A percentile compares a stretch with the other conserved stretches of the same genome.
phyloP scores from a whole-genome alignment of 1,284 basidiomycete species.

The Caloboletus firmus region DNA sequence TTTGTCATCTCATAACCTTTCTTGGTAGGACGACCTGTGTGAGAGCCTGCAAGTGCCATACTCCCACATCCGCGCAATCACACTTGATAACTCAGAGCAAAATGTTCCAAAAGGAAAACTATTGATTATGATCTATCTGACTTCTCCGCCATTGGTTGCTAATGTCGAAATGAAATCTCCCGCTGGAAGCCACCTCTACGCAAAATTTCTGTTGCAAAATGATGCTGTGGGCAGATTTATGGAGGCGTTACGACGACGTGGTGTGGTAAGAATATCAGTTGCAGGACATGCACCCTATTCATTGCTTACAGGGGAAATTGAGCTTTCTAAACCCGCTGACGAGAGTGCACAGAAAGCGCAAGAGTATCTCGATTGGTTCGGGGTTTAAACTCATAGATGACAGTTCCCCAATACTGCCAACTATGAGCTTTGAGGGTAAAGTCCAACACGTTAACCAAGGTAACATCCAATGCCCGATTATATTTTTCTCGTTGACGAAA shows the following conservation, averaged over 20 bases:
- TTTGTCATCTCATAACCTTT: constrained; percentile 19
- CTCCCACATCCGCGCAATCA: constrained; percentile 43
- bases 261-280: constrained; percentile 39
- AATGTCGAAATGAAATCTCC: constrained; percentile 29
- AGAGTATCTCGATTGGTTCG: constrained; percentile 32
- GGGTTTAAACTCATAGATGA: constrained; percentile 26
- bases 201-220: constrained; percentile 41
- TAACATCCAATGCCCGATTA: constrained; percentile 3
- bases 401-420: constrained; percentile 24
- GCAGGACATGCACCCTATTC: background rate
- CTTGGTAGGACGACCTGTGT: constrained; percentile 40
- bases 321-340: constrained; percentile 23
- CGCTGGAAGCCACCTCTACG: constrained; percentile 24
- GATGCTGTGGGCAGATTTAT: constrained; percentile 40
- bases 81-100: constrained; percentile 36
- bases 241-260: constrained; percentile 41
- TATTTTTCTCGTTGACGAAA: background rate
- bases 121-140: constrained; percentile 37
- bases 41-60: constrained; percentile 46
- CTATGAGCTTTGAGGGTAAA: constrained; percentile 35
- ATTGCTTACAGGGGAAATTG: constrained; percentile 29
- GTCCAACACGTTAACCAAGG: constrained; percentile 33
- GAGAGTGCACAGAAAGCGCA: constrained; percentile 17
- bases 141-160: constrained; percentile 43
- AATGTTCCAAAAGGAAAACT: constrained; percentile 25